Conservation (phyloP, 768 basidiomycete genomes). For the Hemileccinum rubropunctum region DNA sequence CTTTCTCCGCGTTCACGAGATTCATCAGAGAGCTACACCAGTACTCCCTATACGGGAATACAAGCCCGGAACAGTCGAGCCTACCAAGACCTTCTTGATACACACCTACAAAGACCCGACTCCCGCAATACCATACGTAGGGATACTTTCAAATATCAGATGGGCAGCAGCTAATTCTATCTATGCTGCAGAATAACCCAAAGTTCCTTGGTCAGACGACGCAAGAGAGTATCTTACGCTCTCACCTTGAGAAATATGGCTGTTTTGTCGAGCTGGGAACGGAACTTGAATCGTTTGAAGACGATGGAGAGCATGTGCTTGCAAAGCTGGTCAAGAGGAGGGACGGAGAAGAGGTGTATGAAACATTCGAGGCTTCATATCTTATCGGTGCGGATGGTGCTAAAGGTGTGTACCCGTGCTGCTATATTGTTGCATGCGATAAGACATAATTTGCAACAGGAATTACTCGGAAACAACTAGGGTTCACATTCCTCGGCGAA, state of each 20-base stretch:
- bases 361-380: conserved; percentile 30
- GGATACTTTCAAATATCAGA: not conserved
- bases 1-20: conserved; percentile 37
- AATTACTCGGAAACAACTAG: conserved; percentile 37
- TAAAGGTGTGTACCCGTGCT: conserved; percentile 11
- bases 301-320: conserved; percentile 34
- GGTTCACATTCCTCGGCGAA: conserved; percentile 42
- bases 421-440: not conserved
- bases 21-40: conserved; percentile 30
- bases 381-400: conserved; percentile 45
- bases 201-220: conserved; percentile 23
- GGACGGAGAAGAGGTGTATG: conserved; percentile 24
- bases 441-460: conserved; percentile 16
- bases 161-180: not conserved
- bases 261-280: conserved; percentile 43
- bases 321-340: conserved; percentile 33
- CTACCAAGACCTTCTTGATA: conserved; percentile 5
- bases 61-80: conserved; percentile 23
- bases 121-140: conserved; percentile 27
- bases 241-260: conserved; percentile 18
- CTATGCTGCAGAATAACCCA: conserved; percentile 6
- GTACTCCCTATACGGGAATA: conserved; percentile 34
- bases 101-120: conserved; percentile 15
- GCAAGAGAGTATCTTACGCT: conserved; percentile 28
- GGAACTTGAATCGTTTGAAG: conserved; percentile 43